Evolutionary conservation across 208 protist genomes (phyloP), one percentile per base, ranked within the genome.

Genomic region (Wallacemonas sp.): DNA sequence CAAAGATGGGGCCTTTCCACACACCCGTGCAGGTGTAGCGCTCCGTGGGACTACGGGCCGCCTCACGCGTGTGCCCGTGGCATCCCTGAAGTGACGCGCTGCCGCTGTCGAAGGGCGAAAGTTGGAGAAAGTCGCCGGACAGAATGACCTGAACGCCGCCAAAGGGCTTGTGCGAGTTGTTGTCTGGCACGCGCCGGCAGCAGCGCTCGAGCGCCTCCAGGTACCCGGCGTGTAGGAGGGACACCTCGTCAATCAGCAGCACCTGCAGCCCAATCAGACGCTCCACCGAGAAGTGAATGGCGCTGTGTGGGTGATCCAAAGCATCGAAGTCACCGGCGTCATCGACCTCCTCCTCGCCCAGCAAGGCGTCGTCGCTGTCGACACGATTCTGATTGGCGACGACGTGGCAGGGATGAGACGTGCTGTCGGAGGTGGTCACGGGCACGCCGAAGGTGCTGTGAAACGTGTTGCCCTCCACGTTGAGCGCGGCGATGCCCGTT

Each of bases 51-150:
- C n/a, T n/a, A n/a, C n/a, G n/a, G n/a, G n/a, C n/a, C n/a, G n/a
- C n/a, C n/a, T n/a, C n/a, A n/a, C n/a, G n/a, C n/a, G n/a, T n/a
- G n/a, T n/a, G n/a, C n/a, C n/a, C n/a, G n/a, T n/a, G n/a, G n/a
- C n/a, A n/a, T n/a, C n/a, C n/a, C n/a, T n/a, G n/a, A n/a, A n/a
- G n/a, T n/a, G n/a, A n/a, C n/a, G 36, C 36, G 14, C 0, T 0
- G 10, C 10, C 36, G 14, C 57, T 38, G 18, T 64, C 57, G 22
- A 77, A 71, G 20, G 68, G 70, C 26, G 72, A 82, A 7, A 96
- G 78, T 70, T 96, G 88, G 62, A 94, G 71, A 78, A 96, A 96
- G 65, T 96, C 91, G 36, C 91, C 91, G 29, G 70, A 92, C 2
- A 93, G 63, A 69, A 96, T 86, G 5, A 96, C 33, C 45, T 94